Evolutionary conservation across 2,329 filamentous ascomycete species (phyloP), one percentile per base, ranked within the genome.

Genomic region (Leptographium procerum): DNA sequence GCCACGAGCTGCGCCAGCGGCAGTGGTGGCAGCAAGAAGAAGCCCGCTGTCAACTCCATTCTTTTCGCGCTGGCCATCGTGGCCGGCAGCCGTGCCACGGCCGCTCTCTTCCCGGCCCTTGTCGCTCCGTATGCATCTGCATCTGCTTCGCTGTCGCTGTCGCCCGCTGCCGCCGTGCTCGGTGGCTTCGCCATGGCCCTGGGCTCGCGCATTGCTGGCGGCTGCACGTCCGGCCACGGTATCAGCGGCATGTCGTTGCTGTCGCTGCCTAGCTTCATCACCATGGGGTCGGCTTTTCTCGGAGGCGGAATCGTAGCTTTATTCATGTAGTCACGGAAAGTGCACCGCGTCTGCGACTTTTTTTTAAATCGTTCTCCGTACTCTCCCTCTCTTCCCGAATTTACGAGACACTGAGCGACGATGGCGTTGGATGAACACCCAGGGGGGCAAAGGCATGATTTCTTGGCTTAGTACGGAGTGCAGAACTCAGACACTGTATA

Each of bases 161-260:
- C 71, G 4, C 71, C 73, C 0, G 28, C 65, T 2, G 66, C 72
- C 61, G 78, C 81, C 0, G 64, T 77, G 0, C 52, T 74, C 0
- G 85, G 85, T 1, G 85, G 85, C 0, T 71, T 78, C 4, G 60
- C 78, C 16, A 80, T 87, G 71, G 75, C 78, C 0, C 66, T 87
- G 10, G 85, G 85, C 1, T 75, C 83, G 1, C 77, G 84, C 54
- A 66, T 87, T 57, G 84, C 81, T 0, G 84, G 83, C 1, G 85
- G 85, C 0, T 88, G 85, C 62, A 86, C 85, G 0, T 85, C 82
- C 6, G 85, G 85, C 0, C 85, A 88, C 66, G 85, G 85, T 0
- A 83, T 88, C 62, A 86, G 81, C 60, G 85, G 85, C 0, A 76
- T 87, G 65, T 79, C 81, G n/a, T 71, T 84, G 60, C 71, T 87